These are phyloP conservation scores for Malassezia cuniculi DNA, from an alignment of 1,284 basidiomycete species.

Conservation along the genomic window DNA sequence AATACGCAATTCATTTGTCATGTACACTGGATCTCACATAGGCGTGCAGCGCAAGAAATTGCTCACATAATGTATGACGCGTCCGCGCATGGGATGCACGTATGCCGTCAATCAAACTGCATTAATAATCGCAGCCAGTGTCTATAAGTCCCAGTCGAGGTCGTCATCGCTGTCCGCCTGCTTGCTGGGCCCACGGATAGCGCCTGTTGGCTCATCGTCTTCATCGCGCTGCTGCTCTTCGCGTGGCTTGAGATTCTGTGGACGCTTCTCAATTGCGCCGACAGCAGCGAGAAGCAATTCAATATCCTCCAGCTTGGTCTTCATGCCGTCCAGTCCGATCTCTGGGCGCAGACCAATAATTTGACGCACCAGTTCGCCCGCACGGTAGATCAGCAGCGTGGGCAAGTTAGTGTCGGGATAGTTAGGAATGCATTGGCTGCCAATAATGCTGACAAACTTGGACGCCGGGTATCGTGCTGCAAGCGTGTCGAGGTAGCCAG, in stretches of 20 bases:
- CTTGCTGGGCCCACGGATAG: conserved; percentile 17
- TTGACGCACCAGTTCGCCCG: conserved; percentile 76
- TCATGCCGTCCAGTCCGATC: conserved; percentile 54
- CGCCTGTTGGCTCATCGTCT: conserved; percentile 10
- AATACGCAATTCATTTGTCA: too few species aligned
- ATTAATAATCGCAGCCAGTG: too few species aligned
- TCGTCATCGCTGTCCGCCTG: conserved; percentile 40
- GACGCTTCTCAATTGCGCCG: conserved; percentile 25
- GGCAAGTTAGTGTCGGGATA: conserved; percentile 83
- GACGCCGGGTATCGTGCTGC: conserved; percentile 73
- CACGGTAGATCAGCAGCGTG: conserved; percentile 81
- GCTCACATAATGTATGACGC: too few species aligned
- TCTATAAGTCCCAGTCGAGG: conserved; percentile 39
- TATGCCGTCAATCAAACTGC: too few species aligned
- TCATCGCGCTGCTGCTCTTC: conserved; percentile 18
- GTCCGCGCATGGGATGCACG: too few species aligned
- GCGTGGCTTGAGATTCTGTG: conserved; percentile 11
- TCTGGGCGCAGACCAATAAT: conserved; percentile 60
- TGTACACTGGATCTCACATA: too few species aligned
- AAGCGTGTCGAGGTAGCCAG: conserved; percentile 59
- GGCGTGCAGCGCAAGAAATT: too few species aligned
- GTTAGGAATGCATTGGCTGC: conserved; percentile 75
- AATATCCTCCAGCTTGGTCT: conserved; percentile 60
- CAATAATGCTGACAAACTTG: conserved; percentile 91
- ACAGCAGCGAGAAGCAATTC: conserved; percentile 38